Evolutionary conservation across 176 grass and related monocot genomes (phyloP).

Genomic region (Ensete ventricosum): DNA sequence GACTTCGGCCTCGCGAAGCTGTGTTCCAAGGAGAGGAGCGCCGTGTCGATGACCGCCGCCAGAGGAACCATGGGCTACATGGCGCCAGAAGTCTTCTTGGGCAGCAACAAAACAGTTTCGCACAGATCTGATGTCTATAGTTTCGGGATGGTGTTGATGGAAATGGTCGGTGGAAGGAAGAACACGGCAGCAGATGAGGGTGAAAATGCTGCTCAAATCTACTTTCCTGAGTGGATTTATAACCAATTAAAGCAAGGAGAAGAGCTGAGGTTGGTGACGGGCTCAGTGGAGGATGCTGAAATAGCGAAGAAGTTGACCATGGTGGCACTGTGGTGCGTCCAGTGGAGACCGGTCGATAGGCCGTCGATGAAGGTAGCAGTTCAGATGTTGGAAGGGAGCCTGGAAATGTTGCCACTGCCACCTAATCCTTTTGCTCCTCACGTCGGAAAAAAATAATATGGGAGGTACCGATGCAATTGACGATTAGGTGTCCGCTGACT

Average conservation of each 20-base stretch:
- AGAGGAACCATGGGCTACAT: constrained; percentile 17
- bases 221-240: constrained; percentile 4
- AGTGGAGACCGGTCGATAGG: constrained; percentile 6
- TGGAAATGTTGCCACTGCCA: neutral
- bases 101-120: neutral
- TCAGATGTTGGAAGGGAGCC: neutral
- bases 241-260: neutral
- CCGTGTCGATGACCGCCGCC: neutral
- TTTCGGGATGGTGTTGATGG: constrained; percentile 16
- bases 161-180: constrained; percentile 5
- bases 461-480: neutral
- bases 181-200: neutral
- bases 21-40: constrained; percentile 13
- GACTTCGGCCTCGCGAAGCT: constrained; percentile 19
- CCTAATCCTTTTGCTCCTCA: constrained; percentile 9
- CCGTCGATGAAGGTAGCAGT: constrained; percentile 5
- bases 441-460: neutral
- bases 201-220: neutral
- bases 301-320: constrained; percentile 1
- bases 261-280: neutral
- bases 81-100: constrained; percentile 3
- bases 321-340: constrained; percentile 5
- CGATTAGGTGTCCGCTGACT: neutral
- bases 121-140: constrained; percentile 16
- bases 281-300: neutral